Percentiles rank a stretch among this genome's conserved stretches.
These are phyloP conservation scores for Emericellopsis cladophorae DNA, from an alignment of 2,329 filamentous ascomycete genomes.

Conservation along the genomic window DNA sequence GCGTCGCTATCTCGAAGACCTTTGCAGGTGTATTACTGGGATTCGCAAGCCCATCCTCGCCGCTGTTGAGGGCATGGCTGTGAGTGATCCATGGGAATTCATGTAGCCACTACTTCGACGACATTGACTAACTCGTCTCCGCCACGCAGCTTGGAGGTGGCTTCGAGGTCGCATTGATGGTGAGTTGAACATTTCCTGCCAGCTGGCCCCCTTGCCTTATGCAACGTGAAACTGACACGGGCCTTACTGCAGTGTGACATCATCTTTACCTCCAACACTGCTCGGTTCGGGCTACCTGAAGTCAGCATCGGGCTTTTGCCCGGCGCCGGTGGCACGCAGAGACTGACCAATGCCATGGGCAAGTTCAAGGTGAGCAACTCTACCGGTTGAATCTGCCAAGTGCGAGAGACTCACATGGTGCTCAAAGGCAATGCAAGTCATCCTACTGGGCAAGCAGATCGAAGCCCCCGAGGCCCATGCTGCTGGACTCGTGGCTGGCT, in stretches of 20 bases:
- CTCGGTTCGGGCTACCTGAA: slow-evolving; percentile 25
- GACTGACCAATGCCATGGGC: slow-evolving; percentile 24
- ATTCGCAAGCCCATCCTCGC: slow-evolving; percentile 33
- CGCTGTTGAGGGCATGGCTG: slow-evolving; percentile 35
- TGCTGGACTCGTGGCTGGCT: slow-evolving; percentile 11
- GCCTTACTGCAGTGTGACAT: slow-evolving; percentile 20
- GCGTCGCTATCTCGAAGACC: slow-evolving; percentile 25
- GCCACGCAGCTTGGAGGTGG: slow-evolving; percentile 30
- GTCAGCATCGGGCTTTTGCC: slow-evolving; percentile 26
- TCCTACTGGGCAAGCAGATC: slow-evolving; percentile 14
- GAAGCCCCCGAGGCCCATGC: slow-evolving; percentile 11
- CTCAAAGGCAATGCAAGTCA: slow-evolving; percentile 15
- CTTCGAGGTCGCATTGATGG: slow-evolving; percentile 34
- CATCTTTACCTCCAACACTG: slow-evolving; percentile 19
- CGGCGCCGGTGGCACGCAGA: slow-evolving; percentile 25
- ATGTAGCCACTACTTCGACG: not conserved
- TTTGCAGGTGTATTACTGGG: slow-evolving; percentile 19
- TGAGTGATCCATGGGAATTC: slow-evolving; percentile 15
- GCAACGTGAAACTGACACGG: not conserved
- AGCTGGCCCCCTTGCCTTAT: too few relatives aligned
- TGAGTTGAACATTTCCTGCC: slow-evolving; percentile 10
- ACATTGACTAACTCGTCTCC: not conserved
- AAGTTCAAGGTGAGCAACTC: slow-evolving; percentile 22
- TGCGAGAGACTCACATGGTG: too few relatives aligned
- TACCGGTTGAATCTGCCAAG: not conserved